Conservation (phyloP, 2,329 filamentous ascomycete genomes). For the Trichophyton rubrum region DNA sequence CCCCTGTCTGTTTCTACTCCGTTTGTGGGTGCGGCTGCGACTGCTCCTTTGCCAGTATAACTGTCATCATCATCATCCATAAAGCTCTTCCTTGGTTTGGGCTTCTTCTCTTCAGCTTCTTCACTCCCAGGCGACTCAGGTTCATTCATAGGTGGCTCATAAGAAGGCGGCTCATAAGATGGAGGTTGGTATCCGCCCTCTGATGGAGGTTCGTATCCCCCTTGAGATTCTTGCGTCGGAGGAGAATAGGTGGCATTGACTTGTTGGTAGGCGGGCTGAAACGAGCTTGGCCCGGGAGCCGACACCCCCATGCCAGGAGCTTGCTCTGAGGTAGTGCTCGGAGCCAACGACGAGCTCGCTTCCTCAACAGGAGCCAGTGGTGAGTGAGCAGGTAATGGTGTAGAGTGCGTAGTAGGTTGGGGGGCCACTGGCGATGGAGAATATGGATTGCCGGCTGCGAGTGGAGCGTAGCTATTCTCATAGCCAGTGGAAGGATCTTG, state of each 20-base stretch:
- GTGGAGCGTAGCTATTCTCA: conserved; percentile 24
- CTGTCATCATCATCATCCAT: conserved; percentile 70
- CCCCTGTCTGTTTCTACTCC: conserved; percentile 46
- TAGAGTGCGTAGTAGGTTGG: conserved; percentile 18
- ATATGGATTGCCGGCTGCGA: conserved; percentile 18
- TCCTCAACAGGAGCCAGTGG: conserved; percentile 32
- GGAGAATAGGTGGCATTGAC: background rate
- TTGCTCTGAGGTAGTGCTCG: conserved; percentile 4
- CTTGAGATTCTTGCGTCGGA: background rate
- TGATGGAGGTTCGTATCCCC: conserved; percentile 23
- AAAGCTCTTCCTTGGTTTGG: conserved; percentile 58
- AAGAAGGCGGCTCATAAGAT: conserved; percentile 20
- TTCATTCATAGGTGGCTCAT: conserved; percentile 14
- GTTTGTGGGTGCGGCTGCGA: conserved; percentile 22
- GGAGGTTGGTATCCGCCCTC: conserved; percentile 22
- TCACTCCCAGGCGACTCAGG: conserved; percentile 41
- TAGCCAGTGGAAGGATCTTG: conserved; percentile 26
- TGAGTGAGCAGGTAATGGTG: conserved; percentile 28
- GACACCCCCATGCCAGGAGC: conserved; percentile 5
- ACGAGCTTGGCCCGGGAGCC: background rate
- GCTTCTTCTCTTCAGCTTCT: conserved; percentile 41
- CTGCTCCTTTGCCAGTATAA: conserved; percentile 44
- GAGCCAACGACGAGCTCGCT: conserved; percentile 20
- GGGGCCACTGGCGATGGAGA: conserved; percentile 12
- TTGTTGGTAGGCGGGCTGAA: background rate